phyloP scores from a whole-genome alignment of 805 yeast species.

The Metschnikowia drakensbergensis region DNA sequence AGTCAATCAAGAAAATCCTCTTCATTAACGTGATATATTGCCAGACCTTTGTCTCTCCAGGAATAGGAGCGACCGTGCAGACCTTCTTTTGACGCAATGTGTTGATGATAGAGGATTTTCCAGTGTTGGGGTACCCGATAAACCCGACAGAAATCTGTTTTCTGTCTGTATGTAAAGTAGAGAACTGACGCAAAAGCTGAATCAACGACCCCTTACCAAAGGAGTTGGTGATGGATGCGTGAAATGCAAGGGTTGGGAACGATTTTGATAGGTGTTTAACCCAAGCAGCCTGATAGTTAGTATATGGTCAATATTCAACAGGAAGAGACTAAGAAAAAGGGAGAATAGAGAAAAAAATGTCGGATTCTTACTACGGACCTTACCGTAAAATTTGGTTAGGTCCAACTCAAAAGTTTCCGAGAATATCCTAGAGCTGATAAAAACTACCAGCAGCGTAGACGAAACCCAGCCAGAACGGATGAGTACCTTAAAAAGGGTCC shows the following conservation, averaged over 20 bases:
- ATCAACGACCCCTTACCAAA: constrained; percentile 97
- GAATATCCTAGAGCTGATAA: constrained; percentile 44
- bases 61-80: constrained; percentile 95
- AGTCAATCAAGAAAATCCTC: constrained; percentile 89
- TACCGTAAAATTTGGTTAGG: constrained; percentile 32
- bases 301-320: constrained; percentile 10
- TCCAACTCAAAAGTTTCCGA: constrained; percentile 84
- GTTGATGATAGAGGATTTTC: constrained; percentile 93
- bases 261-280: constrained; percentile 89
- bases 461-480: constrained; percentile 37
- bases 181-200: constrained; percentile 89
- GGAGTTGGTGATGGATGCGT: constrained; percentile 94
- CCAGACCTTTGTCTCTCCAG: constrained; percentile 99
- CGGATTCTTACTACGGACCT: constrained; percentile 86
- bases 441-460: constrained; percentile 35
- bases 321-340: background rate
- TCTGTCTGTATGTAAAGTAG: constrained; percentile 85
- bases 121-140: constrained; percentile 98
- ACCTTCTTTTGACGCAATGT: constrained; percentile 93
- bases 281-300: constrained; percentile 85
- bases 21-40: constrained; percentile 97
- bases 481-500: constrained; percentile 40
- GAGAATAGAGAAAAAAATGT: constrained; percentile 41
- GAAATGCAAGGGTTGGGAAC: constrained; percentile 94
- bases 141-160: constrained; percentile 96